Evolutionary conservation across 2,329 filamentous ascomycete species (phyloP), one percentile per base, ranked within the genome.

Genomic region (Blastomyces silverae): DNA sequence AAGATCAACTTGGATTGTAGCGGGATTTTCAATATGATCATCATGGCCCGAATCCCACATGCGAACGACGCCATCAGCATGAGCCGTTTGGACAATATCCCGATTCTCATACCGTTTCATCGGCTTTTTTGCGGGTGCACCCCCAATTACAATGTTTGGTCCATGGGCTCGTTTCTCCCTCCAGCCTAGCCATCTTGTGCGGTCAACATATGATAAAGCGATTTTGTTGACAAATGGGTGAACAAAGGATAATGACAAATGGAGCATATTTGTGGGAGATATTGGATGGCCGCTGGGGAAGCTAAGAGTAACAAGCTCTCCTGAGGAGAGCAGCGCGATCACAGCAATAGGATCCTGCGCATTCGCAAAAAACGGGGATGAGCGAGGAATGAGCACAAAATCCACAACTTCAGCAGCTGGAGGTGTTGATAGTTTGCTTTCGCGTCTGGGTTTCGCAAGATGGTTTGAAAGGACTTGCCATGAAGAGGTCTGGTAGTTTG

Each of bases 241-340:
- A 7, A 96, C 89, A 67, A 97, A 90, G 0, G 89, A 89, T 57
- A 97, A 79, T 2, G 90, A 96, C 0, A 92, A 85, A 72, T 96
- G 93, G 6, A 99, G 83, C 77, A 96, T 91, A 71, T 97, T 96
- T 3, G 92, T 96, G 1, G 94, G 92, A 37, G 88, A 90, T 64
- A 97, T 95, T 0, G 91, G 89, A 75, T 92, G 90, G 37, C 94
- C 94, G 59, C 89, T 94, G 0, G 94, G 94, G 73, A 97, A 97
- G 71, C 89, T 96, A 74, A 97, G 79, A 0, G 93, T 96, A 62
- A 95, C 83, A 37, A 97, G 78, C 77, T 97, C 93, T 28, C 94
- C 94, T 1, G 92, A 96, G 0, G 89, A 87, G 3, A 97, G 80
- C 7, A 95, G 79, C 2, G 87, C 85, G 69, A 99, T 81, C 52